These are phyloP conservation scores for Scedosporium aurantiacum DNA, from an alignment of 2,329 filamentous ascomycete species.

Conservation along the genomic window DNA sequence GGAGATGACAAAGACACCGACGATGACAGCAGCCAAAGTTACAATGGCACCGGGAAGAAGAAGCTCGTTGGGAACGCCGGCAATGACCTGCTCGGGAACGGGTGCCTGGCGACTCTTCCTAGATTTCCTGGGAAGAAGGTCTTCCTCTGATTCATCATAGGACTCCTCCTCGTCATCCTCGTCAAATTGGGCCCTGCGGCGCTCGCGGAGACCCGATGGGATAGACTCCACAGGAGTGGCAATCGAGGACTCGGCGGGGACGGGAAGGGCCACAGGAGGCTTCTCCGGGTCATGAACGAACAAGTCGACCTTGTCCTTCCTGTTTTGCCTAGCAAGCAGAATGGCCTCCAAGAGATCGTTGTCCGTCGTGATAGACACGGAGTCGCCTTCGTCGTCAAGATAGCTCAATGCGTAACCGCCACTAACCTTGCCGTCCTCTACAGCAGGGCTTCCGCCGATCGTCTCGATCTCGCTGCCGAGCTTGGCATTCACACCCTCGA, in stretches of 20 bases:
- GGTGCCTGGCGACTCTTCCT: slow-evolving; percentile 25
- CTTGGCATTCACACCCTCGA: slow-evolving; percentile 69
- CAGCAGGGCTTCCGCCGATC: slow-evolving; percentile 68
- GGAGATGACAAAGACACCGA: slow-evolving; percentile 83
- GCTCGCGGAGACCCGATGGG: slow-evolving; percentile 33
- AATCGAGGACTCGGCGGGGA: slow-evolving; percentile 32
- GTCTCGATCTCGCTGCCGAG: slow-evolving; percentile 72
- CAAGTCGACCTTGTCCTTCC: slow-evolving; percentile 87
- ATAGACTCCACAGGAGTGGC: slow-evolving; percentile 36
- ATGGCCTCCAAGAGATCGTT: slow-evolving; percentile 88
- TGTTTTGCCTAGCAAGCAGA: slow-evolving; percentile 63
- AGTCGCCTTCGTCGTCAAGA: slow-evolving; percentile 92
- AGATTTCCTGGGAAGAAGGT: slow-evolving; percentile 34
- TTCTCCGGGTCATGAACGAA: slow-evolving; percentile 92
- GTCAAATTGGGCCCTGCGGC: slow-evolving; percentile 30
- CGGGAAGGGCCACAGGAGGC: slow-evolving; percentile 59
- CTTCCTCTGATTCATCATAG: slow-evolving; percentile 42
- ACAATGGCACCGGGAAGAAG: slow-evolving; percentile 89
- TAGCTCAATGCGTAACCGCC: slow-evolving; percentile 89
- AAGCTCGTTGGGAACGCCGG: slow-evolving; percentile 87
- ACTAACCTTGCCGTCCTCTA: slow-evolving; percentile 69
- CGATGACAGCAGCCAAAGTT: slow-evolving; percentile 86
- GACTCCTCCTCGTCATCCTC: slow-evolving; percentile 43
- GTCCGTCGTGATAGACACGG: slow-evolving; percentile 92
- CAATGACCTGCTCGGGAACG: slow-evolving; percentile 67